Evolutionary conservation across 345 rosid genomes (phyloP).

Genomic region (Arabidopsis suecica): DNA sequence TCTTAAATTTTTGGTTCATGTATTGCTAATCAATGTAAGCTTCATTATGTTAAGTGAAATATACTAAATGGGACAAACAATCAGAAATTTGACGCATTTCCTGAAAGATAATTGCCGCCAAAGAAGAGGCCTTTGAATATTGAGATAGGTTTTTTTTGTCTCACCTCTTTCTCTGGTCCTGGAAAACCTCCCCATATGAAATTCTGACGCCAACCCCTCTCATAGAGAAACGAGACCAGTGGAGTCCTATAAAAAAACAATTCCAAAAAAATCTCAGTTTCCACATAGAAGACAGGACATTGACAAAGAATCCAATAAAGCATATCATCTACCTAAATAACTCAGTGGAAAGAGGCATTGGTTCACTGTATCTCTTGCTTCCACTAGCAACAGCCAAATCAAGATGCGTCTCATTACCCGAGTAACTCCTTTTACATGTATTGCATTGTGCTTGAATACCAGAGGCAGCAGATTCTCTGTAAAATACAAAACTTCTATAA

Average conservation of each 20-base stretch:
- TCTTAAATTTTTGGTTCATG: too few relatives aligned
- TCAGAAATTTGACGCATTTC: neutral
- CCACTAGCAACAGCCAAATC: constrained; percentile 69
- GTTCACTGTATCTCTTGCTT: constrained; percentile 53
- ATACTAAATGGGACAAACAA: neutral
- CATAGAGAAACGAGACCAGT: constrained; percentile 76
- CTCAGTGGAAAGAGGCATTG: constrained; percentile 65
- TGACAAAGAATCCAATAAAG: neutral
- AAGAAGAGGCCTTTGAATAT: neutral
- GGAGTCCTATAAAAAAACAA: constrained; percentile 55
- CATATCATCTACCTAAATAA: constrained; percentile 39
- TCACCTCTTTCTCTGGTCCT: constrained; percentile 90
- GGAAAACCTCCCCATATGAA: constrained; percentile 81
- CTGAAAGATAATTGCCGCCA: neutral
- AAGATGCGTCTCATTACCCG: constrained; percentile 67
- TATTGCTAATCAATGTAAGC: neutral
- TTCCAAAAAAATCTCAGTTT: constrained; percentile 19
- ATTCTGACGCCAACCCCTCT: constrained; percentile 96
- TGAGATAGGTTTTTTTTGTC: constrained; percentile 1
- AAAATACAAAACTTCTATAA: constrained; percentile 21
- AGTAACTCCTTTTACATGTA: constrained; percentile 68
- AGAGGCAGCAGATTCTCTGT: constrained; percentile 54
- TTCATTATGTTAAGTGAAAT: neutral
- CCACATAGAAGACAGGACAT: constrained; percentile 16
- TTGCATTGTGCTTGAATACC: constrained; percentile 59